phyloP scores from a whole-genome alignment of 352 stramenopile species.

The Phytophthora hibernalis region DNA sequence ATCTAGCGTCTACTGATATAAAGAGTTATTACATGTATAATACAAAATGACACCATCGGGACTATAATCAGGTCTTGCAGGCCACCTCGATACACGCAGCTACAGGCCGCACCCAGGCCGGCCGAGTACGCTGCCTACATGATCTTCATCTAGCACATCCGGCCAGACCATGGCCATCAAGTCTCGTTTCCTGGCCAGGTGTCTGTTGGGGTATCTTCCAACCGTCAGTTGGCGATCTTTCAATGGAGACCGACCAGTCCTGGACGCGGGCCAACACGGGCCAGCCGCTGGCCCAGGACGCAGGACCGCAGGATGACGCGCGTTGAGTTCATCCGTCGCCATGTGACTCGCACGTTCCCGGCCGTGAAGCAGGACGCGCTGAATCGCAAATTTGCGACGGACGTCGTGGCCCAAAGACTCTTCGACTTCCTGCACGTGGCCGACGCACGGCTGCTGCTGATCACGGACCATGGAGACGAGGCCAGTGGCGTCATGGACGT shows the following conservation, averaged over 20 bases:
- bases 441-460: conserved; percentile 64
- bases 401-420: conserved; percentile 59
- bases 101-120: no score
- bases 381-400: conserved; percentile 66
- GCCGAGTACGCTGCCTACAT: no score
- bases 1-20: no score
- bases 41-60: no score
- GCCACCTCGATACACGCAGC: no score
- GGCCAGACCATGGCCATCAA: no score
- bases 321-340: conserved; percentile 70
- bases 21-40: no score
- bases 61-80: no score
- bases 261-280: conserved; percentile 24
- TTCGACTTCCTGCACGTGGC: conserved; percentile 82
- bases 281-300: conserved; percentile 7
- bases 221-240: conserved; percentile 8
- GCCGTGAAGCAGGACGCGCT: conserved; percentile 65
- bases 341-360: conserved; percentile 75
- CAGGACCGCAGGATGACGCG: conserved; percentile 61
- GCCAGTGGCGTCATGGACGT: conserved; percentile 59
- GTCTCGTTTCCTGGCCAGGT: background rate
- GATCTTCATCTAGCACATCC: no score
- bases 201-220: background rate
- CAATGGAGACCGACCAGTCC: conserved; percentile 29
- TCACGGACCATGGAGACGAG: conserved; percentile 77